These are phyloP conservation scores for Mortierella sp. DNA, from an alignment of 371 early-diverging fungal species.

Conservation along the genomic window DNA sequence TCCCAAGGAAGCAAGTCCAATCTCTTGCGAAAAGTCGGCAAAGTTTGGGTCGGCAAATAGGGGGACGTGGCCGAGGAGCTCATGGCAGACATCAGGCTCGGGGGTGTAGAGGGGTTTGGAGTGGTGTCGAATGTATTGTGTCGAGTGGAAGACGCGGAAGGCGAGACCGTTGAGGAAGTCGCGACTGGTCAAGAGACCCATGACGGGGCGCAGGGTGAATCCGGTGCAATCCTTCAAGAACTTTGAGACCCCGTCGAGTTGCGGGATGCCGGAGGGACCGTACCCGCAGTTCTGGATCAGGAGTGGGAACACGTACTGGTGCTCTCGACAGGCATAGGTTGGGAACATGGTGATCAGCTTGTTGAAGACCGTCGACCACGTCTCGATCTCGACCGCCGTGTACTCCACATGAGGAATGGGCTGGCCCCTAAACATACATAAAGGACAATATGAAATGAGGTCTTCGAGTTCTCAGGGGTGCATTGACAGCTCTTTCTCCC, in stretches of 20 bases:
- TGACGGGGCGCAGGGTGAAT: conserved; percentile 95
- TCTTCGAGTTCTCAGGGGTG: not conserved
- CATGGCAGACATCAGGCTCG: conserved; percentile 94
- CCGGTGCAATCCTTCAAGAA: conserved; percentile 98
- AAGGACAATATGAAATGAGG: not conserved
- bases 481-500: not conserved
- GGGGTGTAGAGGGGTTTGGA: conserved; percentile 95
- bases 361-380: conserved; percentile 90
- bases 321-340: conserved; percentile 93
- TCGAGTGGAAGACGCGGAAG: conserved; percentile 96
- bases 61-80: conserved; percentile 87
- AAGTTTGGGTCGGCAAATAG: conserved; percentile 96
- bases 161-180: conserved; percentile 97
- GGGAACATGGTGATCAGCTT: conserved; percentile 83
- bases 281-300: conserved; percentile 95
- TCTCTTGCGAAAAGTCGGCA: conserved; percentile 96
- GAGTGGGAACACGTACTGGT: conserved; percentile 92
- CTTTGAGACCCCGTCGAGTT: conserved; percentile 88
- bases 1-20: conserved; percentile 94
- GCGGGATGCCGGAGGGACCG: conserved; percentile 87
- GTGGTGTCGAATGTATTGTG: conserved; percentile 96
- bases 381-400: conserved; percentile 83
- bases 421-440: conserved; percentile 66
- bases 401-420: conserved; percentile 89
- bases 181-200: conserved; percentile 93